These are phyloP conservation scores for Boletellus sp. DNA, from an alignment of 768 basidiomycete species.

Conservation along the genomic window DNA sequence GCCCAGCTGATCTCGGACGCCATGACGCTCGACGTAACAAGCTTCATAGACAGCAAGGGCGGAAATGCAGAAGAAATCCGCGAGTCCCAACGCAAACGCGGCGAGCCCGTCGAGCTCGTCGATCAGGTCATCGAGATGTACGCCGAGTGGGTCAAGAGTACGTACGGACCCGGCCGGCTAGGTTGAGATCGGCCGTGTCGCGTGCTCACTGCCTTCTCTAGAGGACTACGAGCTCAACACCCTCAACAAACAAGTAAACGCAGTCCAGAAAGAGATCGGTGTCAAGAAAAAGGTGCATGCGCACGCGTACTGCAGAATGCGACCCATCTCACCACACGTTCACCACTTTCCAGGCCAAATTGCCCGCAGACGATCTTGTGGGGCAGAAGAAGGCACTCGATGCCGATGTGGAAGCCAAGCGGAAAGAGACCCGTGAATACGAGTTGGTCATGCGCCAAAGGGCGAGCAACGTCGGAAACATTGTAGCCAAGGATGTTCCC, in stretches of 20 bases:
- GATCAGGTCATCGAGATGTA: constrained; percentile 94
- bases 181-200: not conserved
- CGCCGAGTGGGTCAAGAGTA: constrained; percentile 90
- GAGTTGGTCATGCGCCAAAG: constrained; percentile 76
- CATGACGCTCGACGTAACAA: constrained; percentile 82
- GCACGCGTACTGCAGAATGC: not conserved
- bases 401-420: constrained; percentile 69
- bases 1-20: not conserved
- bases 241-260: constrained; percentile 79
- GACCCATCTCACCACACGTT: not conserved
- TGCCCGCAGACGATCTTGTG: constrained; percentile 85
- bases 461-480: constrained; percentile 83
- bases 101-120: constrained; percentile 84
- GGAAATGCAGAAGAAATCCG: constrained; percentile 88
- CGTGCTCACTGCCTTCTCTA: constrained; percentile 28
- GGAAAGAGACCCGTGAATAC: constrained; percentile 72
- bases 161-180: constrained; percentile 24
- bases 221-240: constrained; percentile 85
- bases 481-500: constrained; percentile 84
- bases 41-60: constrained; percentile 83
- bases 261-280: constrained; percentile 91
- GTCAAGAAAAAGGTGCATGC: constrained; percentile 81
- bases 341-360: constrained; percentile 64
- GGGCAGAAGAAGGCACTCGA: constrained; percentile 83
- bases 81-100: constrained; percentile 90